Base-by-base conservation (phyloP, 495 filamentous ascomycete genomes). In the Talaromyces wortmannii region DNA sequence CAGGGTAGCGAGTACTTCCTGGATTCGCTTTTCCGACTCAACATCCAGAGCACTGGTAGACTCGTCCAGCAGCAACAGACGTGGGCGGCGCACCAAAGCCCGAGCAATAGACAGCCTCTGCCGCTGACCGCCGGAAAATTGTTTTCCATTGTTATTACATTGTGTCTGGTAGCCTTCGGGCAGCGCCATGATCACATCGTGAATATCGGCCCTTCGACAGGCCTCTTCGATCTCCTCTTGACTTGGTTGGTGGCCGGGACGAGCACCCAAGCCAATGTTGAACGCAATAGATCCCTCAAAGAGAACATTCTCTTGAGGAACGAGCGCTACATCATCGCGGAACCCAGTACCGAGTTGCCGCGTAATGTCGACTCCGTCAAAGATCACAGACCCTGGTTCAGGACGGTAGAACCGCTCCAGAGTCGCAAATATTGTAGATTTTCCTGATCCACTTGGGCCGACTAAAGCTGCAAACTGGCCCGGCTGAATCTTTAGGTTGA, bases 31-130 rank as follows among this genome's bases (percentile, higher is more conserved):
- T 72, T 94, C 89, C 15, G 79, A 83, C 67, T 88, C 81, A 8
- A 84, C 82, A 56, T 95, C 89, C 40, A 92, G 70, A n/a, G 83
- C 82, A 44, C 77, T 82, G 5, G 90, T 92, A 1, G 89, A 86
- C 67, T 95, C 89, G 60, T 95, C 89, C 2, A 95, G 74, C 31
- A 95, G 69, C 57, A 92, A 66, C 31, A 92, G 69, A 46, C 76
- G 70, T 4, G 90, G 88, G 46, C 86, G 79, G 10, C 88, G 80
- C 8, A 95, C 80, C 29, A 92, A 71, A 0, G 89, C 88, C 17
- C 90, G 70, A 2, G 90, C 89, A 50, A 95, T 88, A 1, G 85
- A 79, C 15, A 95, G 66, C 12, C 89, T 74, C 64, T 92, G 89
- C 62, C 83, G 83, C 68, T 95, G 89, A 1, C 89, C 89, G 5